Conservation (phyloP, 345 rosid species). For the Salix suchowensis region DNA sequence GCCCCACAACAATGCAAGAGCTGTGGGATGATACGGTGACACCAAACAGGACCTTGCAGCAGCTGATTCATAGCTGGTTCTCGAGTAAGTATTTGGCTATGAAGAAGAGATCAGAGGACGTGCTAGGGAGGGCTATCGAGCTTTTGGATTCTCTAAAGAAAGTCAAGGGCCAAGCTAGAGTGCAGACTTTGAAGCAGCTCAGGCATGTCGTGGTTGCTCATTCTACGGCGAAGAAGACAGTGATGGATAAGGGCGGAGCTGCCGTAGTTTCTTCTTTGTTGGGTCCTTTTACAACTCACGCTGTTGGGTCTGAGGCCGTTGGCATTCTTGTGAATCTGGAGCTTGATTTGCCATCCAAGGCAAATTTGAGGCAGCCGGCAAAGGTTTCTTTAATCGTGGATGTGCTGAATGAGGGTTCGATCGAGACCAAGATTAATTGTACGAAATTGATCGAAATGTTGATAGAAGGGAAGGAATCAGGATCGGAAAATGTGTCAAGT, state of each 20-base stretch:
- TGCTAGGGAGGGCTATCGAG: constrained; percentile 54
- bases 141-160: constrained; percentile 50
- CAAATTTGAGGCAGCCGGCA: constrained; percentile 58
- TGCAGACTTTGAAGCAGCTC: constrained; percentile 60
- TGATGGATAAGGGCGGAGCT: constrained; percentile 55
- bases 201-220: constrained; percentile 50
- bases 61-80: constrained; percentile 60
- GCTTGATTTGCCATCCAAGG: constrained; percentile 54
- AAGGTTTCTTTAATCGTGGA: constrained; percentile 56
- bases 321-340: constrained; percentile 58
- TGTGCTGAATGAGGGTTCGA: constrained; percentile 60
- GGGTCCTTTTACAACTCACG: constrained; percentile 63
- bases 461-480: constrained; percentile 50
- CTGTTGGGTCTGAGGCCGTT: constrained; percentile 58
- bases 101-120: constrained; percentile 67
- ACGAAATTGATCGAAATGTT: constrained; percentile 44
- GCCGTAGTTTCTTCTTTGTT: constrained; percentile 42
- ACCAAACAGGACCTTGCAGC: constrained; percentile 57
- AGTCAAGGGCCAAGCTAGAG: constrained; percentile 62
- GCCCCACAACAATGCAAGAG: constrained; percentile 79
- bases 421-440: constrained; percentile 58
- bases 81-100: constrained; percentile 50
- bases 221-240: constrained; percentile 42
- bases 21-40: constrained; percentile 65
- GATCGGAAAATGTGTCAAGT: constrained; percentile 48